Evolutionary conservation across 2,329 filamentous ascomycete genomes (phyloP), one percentile per base, ranked within the genome.

Genomic region (Hymenoscyphus scutula): DNA sequence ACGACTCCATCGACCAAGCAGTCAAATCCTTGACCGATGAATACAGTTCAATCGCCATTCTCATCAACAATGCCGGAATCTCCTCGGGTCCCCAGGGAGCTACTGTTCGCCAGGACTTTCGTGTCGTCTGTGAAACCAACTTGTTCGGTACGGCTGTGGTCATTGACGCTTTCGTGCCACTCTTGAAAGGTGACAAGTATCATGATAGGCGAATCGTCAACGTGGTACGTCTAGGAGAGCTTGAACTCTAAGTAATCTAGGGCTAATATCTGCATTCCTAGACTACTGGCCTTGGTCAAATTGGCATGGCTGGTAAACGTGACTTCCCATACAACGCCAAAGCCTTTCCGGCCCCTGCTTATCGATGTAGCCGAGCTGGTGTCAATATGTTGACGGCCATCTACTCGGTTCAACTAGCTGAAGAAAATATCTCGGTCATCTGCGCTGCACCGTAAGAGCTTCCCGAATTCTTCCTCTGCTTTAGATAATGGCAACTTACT

Each of bases 31-130:
- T 77, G 32, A 61, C 69, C 53, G 56, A 65, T 5, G 65, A 69
- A 25, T 68, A 68, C 29, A 74, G 72, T 23, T 64, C 69, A 17
- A 57, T 77, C 5, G 75, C 77, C 57, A 69, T 73, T 6, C 62
- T 77, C 7, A 68, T 77, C 38, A 77, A 77, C 65, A 77, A 72
- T 53, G 69, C 70, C 10, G 69, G 68, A 11, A 19, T 19, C 37
- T 19, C 4, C 2, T 17, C 8, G 56, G 57, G 13, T 10, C 29
- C 10, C 11, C 10, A 25, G 17, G 53, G n/a, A 2, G 17, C 38
- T 0, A 34, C 1, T 34, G 0, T 45, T 7, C 38, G 38, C 17
- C 3, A 45, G 5, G 29, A 60, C 7, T 54, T 56, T 25, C 56
- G 25, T n/a, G 6, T 5, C 4, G 57, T 51, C 23, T 65, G 64